Base-by-base conservation (phyloP, 257 asterid genomes). In the Capsicum chinense region DNA sequence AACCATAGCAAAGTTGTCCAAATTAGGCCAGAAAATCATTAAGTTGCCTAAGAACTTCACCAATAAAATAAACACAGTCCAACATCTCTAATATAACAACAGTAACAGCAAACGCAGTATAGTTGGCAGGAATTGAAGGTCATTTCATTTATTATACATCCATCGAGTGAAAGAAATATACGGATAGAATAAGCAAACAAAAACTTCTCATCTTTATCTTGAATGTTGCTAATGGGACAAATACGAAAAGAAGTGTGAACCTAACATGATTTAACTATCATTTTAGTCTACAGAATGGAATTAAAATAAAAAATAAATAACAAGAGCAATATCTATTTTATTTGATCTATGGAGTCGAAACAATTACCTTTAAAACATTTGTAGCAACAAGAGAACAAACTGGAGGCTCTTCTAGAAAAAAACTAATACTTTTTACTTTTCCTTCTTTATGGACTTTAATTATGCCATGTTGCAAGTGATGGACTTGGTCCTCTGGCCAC, bases 401-500 rank as follows among this genome's bases (percentile, higher is more conserved):
- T 14, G 97, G 98, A 56, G 92, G 89, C 15, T 81, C 81, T 86
- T 96, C 99, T 3, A 98, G 94, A 87, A 92, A 96, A 82, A 86
- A 86, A 88, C 88, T 92, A 86, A 96, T 93, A 88, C 94, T 89
- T 86, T 91, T 88, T 71, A 26, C 79, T 84, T 86, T 89, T 68
- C 91, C 92, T 79, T 92, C 93, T 63, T 58, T 79, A 56, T 89
- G 91, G 63, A 94, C 96, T 86, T 88, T 89, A 73, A 92, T 85
- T 73, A 90, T 79, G 21, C 97, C 97, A 86, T 88, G 87, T 62
- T 92, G 93, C 87, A 94, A 87, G n/a, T 94, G 97, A 16, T 89
- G 92, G 9, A 85, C 92, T 82, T 94, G 97, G 84, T 96, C 99
- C 91, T 96, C 98, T 57, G 93, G 93, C 98, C 99, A 96, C 87